Evolutionary conservation across 2,329 filamentous ascomycete species (phyloP), one percentile per base, ranked within the genome.

Genomic region (Colletotrichum godetiae): DNA sequence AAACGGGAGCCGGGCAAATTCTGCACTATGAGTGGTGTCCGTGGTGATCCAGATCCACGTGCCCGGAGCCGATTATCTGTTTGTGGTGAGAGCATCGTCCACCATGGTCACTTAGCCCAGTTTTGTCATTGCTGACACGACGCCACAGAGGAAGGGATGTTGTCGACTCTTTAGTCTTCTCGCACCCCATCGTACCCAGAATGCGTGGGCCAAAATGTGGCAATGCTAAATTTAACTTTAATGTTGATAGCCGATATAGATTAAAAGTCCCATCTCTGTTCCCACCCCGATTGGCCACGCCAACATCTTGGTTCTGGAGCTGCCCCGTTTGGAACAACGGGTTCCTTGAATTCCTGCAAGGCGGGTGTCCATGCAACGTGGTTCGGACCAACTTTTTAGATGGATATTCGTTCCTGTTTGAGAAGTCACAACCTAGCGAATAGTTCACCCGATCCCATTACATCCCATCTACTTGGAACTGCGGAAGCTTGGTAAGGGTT

Each of bases 211-310:
- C 46, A 29, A 12, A 19, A 31, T 49, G 49, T 61, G 57, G 46
- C 33, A 29, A 57, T 29, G 42, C 63, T 52, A 67, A 61, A 67
- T 61, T 61, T 67, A 71, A 71, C 62, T 61, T 71, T 33, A 37
- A 71, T 67, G 24, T 67, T 22, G 56, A 71, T 56, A 61, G 62
- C 35, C 68, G 42, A 52, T 46, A 61, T 56, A 67, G 12, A 67
- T 67, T 71, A 67, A 67, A 35, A 13, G 33, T 27, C 27, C 57
- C 56, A 29, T 58, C 22, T 13, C n/a, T 8, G 61, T 35, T 12
- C 56, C 56, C 27, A 22, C 33, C 56, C 11, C 55, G 33, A 67
- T 57, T 67, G 49, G 68, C 31, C 46, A 42, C 68, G 22, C 3
- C 56, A 15, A 55, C n/a, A n/a, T 71, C 63, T 71, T 57, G 56